Conservation (phyloP, 352 stramenopile species). For the Phytophthora chlamydospora region DNA sequence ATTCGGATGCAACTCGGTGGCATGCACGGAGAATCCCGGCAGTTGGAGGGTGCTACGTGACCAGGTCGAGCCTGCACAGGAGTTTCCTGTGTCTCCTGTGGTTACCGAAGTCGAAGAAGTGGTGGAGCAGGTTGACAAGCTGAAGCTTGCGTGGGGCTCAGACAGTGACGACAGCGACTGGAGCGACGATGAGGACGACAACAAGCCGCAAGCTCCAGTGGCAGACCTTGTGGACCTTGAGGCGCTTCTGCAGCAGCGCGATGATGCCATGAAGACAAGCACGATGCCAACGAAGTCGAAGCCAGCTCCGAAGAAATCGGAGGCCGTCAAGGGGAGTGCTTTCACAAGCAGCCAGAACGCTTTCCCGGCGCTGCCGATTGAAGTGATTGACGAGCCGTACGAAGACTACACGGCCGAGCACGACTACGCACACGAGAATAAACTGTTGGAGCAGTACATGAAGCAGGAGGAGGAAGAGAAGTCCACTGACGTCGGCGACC, state of each 20-base stretch:
- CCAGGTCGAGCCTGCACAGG: constrained; percentile 35
- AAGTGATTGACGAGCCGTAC: constrained; percentile 81
- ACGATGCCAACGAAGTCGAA: constrained; percentile 10
- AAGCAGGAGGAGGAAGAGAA: constrained; percentile 83
- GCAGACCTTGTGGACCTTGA: constrained; percentile 62
- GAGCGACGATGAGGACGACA: constrained; percentile 65
- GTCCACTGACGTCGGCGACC: constrained; percentile 59
- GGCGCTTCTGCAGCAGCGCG: constrained; percentile 65
- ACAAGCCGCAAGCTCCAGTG: constrained; percentile 12
- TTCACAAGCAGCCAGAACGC: constrained; percentile 22
- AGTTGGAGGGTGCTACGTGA: constrained; percentile 83
- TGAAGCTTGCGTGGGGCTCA: constrained; percentile 38
- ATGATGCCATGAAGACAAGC: constrained; percentile 61
- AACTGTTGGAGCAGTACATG: constrained; percentile 81
- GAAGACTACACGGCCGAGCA: constrained; percentile 69
- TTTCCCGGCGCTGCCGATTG: constrained; percentile 68
- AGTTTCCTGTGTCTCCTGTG: not conserved
- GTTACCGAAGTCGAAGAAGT: constrained; percentile 16
- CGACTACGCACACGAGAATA: constrained; percentile 76
- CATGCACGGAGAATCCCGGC: constrained; percentile 61
- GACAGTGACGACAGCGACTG: constrained; percentile 77
- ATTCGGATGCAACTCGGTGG: constrained; percentile 86
- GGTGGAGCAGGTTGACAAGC: constrained; percentile 21
- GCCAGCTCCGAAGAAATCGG: constrained; percentile 8
- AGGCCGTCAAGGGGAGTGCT: constrained; percentile 3